Percentiles rank a stretch among this genome's conserved stretches.
phyloP scores from a whole-genome alignment of 108 stramenopile species.

The Cylindrotheca fusiformis region DNA sequence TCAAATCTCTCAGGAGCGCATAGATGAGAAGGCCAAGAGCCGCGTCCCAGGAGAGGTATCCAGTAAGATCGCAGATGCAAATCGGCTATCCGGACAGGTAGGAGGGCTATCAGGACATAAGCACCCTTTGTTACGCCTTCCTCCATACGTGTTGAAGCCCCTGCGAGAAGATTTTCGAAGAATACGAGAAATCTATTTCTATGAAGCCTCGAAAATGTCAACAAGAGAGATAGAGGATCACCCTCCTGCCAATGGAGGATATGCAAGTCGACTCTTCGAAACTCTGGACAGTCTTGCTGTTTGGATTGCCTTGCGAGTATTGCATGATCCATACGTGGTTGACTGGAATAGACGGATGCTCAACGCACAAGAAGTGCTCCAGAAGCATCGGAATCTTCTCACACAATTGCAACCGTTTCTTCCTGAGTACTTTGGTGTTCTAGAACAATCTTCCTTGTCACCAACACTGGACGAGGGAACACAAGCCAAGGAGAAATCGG shows the following conservation, averaged over 20 bases:
- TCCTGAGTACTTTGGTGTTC: slow-evolving; percentile 64
- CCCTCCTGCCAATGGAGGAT: neutral
- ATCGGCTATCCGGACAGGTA: too few species aligned
- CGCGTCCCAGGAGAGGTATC: too few species aligned
- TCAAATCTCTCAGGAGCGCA: too few species aligned
- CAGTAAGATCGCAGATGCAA: too few species aligned
- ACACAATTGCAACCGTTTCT: slow-evolving; percentile 44
- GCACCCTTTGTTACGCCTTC: slow-evolving; percentile 46
- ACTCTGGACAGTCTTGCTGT: slow-evolving; percentile 17
- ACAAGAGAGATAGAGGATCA: too few species aligned
- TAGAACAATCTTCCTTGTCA: slow-evolving; percentile 24
- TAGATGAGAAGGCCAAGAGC: too few species aligned
- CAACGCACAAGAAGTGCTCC: slow-evolving; percentile 7
- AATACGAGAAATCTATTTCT: slow-evolving; percentile 78
- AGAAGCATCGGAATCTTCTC: slow-evolving; percentile 45
- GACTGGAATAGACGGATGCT: slow-evolving; percentile 5
- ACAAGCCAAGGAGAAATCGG: neutral
- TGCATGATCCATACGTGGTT: slow-evolving; percentile 7
- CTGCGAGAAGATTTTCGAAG: slow-evolving; percentile 65
- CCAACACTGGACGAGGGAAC: neutral
- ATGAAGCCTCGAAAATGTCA: slow-evolving; percentile 57
- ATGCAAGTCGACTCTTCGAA: too few species aligned
- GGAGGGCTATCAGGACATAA: slow-evolving; percentile 63
- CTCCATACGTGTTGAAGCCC: slow-evolving; percentile 81
- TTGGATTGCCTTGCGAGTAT: slow-evolving; percentile 12